These are phyloP conservation scores for Fonsecaea pugnacius DNA, from an alignment of 2,329 filamentous ascomycete genomes.

Conservation along the genomic window DNA sequence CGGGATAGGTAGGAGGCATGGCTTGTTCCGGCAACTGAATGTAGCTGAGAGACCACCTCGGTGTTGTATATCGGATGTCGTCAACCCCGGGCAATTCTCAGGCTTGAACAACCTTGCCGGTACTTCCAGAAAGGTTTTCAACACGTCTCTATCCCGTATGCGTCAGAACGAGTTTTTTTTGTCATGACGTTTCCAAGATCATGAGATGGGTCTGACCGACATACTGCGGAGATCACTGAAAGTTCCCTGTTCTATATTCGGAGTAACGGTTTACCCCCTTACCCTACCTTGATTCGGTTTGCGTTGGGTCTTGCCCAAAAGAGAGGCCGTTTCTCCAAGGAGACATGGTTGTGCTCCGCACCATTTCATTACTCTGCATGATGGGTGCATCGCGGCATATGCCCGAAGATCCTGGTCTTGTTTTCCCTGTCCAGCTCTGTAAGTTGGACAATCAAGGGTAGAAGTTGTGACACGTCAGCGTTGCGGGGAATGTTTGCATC, in stretches of 20 bases:
- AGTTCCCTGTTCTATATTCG: background rate
- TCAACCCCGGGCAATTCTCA: background rate
- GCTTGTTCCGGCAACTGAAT: background rate
- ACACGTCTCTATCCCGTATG: too few relatives aligned
- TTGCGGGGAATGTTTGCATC: background rate
- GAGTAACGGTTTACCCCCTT: background rate
- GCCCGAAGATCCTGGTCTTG: background rate
- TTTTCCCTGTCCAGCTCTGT: background rate
- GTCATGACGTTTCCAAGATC: background rate
- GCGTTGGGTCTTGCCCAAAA: background rate
- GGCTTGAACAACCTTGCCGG: background rate
- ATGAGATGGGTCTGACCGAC: too few relatives aligned
- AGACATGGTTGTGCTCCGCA: background rate
- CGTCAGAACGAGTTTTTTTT: background rate
- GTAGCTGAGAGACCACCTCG: background rate
- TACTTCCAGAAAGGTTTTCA: too few relatives aligned
- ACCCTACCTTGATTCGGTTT: too few relatives aligned
- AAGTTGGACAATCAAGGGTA: background rate
- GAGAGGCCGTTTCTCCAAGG: background rate
- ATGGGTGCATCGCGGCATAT: background rate
- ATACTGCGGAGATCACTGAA: too few relatives aligned
- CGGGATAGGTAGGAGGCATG: slow-evolving; percentile 11
- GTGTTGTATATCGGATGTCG: background rate
- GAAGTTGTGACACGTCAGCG: background rate
- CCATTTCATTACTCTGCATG: background rate